Evolutionary conservation across 345 rosid species (phyloP).

Genomic region (Aurinia saxatilis): DNA sequence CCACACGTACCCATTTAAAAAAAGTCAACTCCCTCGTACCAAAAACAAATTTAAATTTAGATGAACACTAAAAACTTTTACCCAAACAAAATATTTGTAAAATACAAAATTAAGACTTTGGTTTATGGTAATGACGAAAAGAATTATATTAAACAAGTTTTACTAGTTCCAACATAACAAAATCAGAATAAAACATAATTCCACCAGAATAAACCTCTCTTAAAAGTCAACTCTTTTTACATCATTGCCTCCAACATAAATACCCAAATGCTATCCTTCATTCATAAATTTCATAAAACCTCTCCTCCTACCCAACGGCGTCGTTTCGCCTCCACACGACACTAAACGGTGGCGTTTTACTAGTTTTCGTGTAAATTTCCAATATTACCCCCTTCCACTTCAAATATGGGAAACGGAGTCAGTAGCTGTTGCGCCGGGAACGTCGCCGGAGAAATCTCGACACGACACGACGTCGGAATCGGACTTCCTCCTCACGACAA

Average conservation of each 20-base stretch:
- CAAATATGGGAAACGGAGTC: conserved; percentile 60
- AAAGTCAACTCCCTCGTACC: conserved; percentile 17
- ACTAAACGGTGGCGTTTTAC: neutral
- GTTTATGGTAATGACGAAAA: too few species aligned
- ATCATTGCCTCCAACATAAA: conserved; percentile 15
- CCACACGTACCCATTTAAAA: conserved; percentile 5
- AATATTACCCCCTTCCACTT: neutral
- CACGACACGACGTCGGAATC: conserved; percentile 34
- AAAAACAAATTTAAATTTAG: neutral
- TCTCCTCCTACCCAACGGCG: neutral
- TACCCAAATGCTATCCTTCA: conserved; percentile 3
- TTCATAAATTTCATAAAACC: neutral
- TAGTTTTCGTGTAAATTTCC: conserved; percentile 13
- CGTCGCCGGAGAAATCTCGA: conserved; percentile 34
- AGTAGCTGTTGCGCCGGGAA: conserved; percentile 47
- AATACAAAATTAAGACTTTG: neutral
- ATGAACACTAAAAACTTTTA: neutral
- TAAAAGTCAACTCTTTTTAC: conserved; percentile 21
- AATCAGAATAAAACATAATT: conserved; percentile 5
- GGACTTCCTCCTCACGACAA: conserved; percentile 35
- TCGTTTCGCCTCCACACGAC: conserved; percentile 26
- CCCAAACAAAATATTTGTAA: neutral
- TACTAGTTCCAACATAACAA: conserved; percentile 9
- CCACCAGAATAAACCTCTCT: conserved; percentile 19
- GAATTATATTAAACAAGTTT: neutral